A percentile compares a stretch with the other conserved stretches of the same genome.
These are phyloP conservation scores for Leccinum griseonigrum DNA, from an alignment of 1,284 basidiomycete genomes.

Conservation along the genomic window DNA sequence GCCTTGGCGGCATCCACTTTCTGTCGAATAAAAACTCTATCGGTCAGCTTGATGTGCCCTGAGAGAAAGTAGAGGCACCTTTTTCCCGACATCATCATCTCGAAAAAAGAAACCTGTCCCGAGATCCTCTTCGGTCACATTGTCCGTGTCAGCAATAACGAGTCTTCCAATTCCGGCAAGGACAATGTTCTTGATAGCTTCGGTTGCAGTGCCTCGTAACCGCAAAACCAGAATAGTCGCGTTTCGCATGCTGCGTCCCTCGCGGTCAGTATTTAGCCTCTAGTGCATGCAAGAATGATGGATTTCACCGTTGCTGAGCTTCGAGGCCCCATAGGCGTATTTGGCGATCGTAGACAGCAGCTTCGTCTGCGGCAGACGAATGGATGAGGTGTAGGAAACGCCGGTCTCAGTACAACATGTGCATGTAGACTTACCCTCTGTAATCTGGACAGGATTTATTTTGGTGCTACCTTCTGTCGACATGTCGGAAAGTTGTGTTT, in stretches of 20 bases:
- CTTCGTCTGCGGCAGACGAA: conserved; percentile 56
- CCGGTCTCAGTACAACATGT: conserved; percentile 2
- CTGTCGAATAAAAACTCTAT: conserved; percentile 41
- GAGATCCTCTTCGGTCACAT: conserved; percentile 76
- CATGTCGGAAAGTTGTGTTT: conserved; percentile 15
- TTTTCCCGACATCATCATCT: conserved; percentile 87
- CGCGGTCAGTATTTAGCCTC: conserved; percentile 5
- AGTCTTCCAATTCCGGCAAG: conserved; percentile 75
- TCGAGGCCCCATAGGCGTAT: conserved; percentile 98
- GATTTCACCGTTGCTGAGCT: conserved; percentile 85
- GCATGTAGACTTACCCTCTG: conserved; percentile 27
- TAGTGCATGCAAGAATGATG: not conserved
- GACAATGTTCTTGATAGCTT: conserved; percentile 94
- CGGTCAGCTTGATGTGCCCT: conserved; percentile 40
- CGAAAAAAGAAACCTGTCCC: conserved; percentile 93
- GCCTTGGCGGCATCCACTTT: conserved; percentile 80
- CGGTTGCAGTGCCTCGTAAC: conserved; percentile 87
- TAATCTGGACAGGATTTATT: conserved; percentile 33
- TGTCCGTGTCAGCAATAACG: conserved; percentile 61
- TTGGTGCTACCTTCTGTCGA: conserved; percentile 26
- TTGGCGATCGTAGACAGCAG: conserved; percentile 92
- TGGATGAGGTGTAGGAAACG: not conserved
- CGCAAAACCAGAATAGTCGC: conserved; percentile 86
- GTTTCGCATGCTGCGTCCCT: conserved; percentile 77
- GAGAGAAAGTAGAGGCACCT: conserved; percentile 48